Evolutionary conservation across 2,329 filamentous ascomycete genomes (phyloP), one percentile per base, ranked within the genome.

Genomic region (Cercospora sojina): DNA sequence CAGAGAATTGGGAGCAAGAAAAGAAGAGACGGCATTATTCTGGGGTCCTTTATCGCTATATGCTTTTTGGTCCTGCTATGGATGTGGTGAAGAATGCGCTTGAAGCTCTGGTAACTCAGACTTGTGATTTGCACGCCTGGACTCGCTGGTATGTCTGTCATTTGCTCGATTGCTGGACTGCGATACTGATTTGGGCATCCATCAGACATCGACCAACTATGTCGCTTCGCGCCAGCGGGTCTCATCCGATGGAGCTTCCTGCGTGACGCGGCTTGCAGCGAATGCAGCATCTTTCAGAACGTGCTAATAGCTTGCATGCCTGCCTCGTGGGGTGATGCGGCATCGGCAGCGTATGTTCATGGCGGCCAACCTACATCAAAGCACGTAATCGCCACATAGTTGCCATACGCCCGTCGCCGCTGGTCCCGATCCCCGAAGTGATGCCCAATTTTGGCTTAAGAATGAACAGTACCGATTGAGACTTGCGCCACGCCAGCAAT

Each of bases 1-100:
- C 88, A 89, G 60, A 90, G 92, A 80, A 99, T 99, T 80, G 94
- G 93, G 61, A 90, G 92, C 65, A 96, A 96, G 84, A 96, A 96
- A 86, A 88, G 94, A 78, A 89, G 95, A 74, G 95, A 99, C 79
- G 93, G 93, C 31, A 90, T 99, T 72, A 97, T 99, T 71, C 86
- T 99, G 82, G 95, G 92, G 18, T 83, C 84, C 56, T 97, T 99
- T 75, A 93, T 99, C 75, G 93, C 93, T 0, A 86, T 97, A 73
- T 98, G 95, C 81, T 96, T 96, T 76, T 80, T 98, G 74, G 81
- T 96, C 81, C 86, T 98, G 74, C 87, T 94, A 74, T 96, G 88
- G 78, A 91, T 95, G 76, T 81, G 88, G 77, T 95, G 70, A 61
- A 41, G 20, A n/a, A 55, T n/a, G 16, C 10, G 23, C 10, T 25